Conservation (phyloP, 2,329 filamentous ascomycete genomes). For the Calonectria hawksworthii region DNA sequence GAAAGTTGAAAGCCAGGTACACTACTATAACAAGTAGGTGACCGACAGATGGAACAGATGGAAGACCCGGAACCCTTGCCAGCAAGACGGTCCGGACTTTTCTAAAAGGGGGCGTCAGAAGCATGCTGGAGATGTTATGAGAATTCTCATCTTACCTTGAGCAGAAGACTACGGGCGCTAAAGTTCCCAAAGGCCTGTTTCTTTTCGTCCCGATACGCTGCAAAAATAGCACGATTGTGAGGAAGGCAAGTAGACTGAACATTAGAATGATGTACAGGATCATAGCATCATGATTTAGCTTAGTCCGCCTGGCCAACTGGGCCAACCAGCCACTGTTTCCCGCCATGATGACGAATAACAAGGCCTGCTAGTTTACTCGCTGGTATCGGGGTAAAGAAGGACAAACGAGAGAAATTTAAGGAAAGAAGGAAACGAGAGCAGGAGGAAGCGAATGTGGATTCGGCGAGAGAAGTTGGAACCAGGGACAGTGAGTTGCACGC, state of each 20-base stretch:
- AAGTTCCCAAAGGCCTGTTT: background rate
- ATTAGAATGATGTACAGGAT: conserved; percentile 39
- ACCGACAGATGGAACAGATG: conserved; percentile 52
- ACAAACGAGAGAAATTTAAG: background rate
- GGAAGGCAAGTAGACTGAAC: conserved; percentile 28
- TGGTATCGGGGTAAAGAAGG: background rate
- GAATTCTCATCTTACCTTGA: conserved; percentile 33
- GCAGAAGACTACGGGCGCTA: conserved; percentile 14
- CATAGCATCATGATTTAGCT: conserved; percentile 46
- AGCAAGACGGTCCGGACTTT: conserved; percentile 45
- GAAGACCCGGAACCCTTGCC: conserved; percentile 43
- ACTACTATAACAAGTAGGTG: conserved; percentile 47
- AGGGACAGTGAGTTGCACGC: conserved; percentile 24
- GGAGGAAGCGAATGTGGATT: background rate
- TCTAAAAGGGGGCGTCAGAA: conserved; percentile 38
- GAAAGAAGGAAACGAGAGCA: background rate
- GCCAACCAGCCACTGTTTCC: conserved; percentile 33
- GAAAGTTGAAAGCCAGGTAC: conserved; percentile 53
- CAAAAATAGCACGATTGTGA: conserved; percentile 30
- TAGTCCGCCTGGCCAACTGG: conserved; percentile 39
- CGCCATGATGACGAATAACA: conserved; percentile 31
- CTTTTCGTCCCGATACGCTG: conserved; percentile 31
- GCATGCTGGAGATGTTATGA: too few species aligned
- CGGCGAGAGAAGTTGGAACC: conserved; percentile 22
- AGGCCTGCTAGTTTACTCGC: background rate